Evolutionary conservation across 495 filamentous ascomycete genomes (phyloP).

Genomic region (Neurospora sp.): DNA sequence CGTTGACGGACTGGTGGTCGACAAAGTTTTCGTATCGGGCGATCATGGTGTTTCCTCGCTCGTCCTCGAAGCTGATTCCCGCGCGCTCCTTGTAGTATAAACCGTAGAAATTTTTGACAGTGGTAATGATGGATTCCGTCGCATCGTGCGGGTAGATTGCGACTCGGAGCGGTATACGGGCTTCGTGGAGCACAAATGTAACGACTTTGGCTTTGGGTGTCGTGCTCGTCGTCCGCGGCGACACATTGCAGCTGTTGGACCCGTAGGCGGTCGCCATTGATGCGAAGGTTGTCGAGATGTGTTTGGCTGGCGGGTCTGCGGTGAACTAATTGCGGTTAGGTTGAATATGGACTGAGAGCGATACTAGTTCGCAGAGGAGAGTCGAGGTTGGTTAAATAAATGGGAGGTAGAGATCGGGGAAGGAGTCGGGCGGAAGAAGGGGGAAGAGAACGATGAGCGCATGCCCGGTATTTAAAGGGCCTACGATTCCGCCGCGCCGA

Average conservation of each 20-base stretch:
- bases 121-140: conserved; percentile 91
- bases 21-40: conserved; percentile 89
- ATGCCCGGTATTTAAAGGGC: not conserved
- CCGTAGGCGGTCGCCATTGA: conserved; percentile 11
- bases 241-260: conserved; percentile 31
- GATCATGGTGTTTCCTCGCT: conserved; percentile 76
- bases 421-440: not conserved
- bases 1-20: conserved; percentile 82
- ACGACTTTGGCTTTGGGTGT: conserved; percentile 76
- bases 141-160: conserved; percentile 87
- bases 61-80: conserved; percentile 86
- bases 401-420: not conserved
- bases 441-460: not conserved
- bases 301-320: not conserved
- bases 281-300: not conserved
- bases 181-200: conserved; percentile 72
- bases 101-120: conserved; percentile 96
- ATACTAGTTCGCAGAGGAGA: not conserved
- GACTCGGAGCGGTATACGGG: conserved; percentile 80
- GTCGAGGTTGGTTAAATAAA: not conserved
- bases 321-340: not conserved
- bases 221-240: conserved; percentile 30
- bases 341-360: not conserved
- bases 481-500: not conserved
- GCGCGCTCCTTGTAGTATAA: conserved; percentile 52